A percentile compares a stretch with the other conserved stretches of the same genome.
These are phyloP conservation scores for Coccinonectria pachysandricola DNA, from an alignment of 2,329 filamentous ascomycete species.

Conservation along the genomic window DNA sequence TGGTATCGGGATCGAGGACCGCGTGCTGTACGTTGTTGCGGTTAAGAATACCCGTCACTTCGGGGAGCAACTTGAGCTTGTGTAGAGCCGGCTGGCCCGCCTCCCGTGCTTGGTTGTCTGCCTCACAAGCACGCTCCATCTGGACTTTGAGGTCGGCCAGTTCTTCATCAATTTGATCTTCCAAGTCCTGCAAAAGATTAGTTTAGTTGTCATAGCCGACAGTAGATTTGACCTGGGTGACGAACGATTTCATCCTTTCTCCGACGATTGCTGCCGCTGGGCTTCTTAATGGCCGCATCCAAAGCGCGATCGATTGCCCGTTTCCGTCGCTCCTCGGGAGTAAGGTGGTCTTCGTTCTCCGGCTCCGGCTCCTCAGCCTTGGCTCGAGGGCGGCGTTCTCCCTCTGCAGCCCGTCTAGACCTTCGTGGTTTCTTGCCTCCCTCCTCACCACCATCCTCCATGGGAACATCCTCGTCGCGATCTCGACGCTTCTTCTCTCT, in stretches of 20 bases:
- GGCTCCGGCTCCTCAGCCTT: constrained; percentile 41
- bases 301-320: constrained; percentile 79
- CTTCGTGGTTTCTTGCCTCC: constrained; percentile 35
- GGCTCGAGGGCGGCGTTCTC: constrained; percentile 37
- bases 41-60: constrained; percentile 81
- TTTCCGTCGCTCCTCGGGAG: constrained; percentile 74
- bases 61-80: constrained; percentile 87
- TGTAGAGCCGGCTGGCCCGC: constrained; percentile 73
- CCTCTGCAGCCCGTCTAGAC: constrained; percentile 35
- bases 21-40: constrained; percentile 77
- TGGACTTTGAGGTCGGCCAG: constrained; percentile 77
- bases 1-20: constrained; percentile 87
- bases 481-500: constrained; percentile 54
- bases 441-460: constrained; percentile 39
- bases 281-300: constrained; percentile 78
- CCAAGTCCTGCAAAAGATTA: constrained; percentile 58
- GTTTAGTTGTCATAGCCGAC: constrained; percentile 11
- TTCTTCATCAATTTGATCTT: constrained; percentile 81
- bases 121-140: constrained; percentile 84
- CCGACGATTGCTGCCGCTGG: constrained; percentile 51
- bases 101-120: constrained; percentile 74
- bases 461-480: constrained; percentile 36
- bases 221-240: constrained; percentile 7
- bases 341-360: constrained; percentile 67
- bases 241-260: constrained; percentile 83